Base-by-base conservation (phyloP, 495 filamentous ascomycete genomes). In the Annulohypoxylon stygium region DNA sequence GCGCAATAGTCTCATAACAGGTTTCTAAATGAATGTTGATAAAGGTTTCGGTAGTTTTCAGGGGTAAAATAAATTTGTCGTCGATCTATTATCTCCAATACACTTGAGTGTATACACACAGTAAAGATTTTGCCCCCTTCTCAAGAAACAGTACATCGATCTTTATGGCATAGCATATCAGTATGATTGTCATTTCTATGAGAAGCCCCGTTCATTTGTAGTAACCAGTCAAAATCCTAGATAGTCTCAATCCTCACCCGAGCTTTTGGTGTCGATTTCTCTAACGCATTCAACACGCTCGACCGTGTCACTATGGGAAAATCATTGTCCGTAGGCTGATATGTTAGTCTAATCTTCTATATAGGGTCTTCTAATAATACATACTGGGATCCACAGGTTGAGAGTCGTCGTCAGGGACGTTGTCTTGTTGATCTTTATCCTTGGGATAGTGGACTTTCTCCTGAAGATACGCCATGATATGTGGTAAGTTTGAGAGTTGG, bases 381-480 rank as follows among this genome's bases (percentile, higher is more conserved):
- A 0, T 43, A 73, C 70, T 5, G n/a, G 70, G 70, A 16, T 73
- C 70, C 20, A 71, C 58, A 33, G 69, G 69, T 0, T 67, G 58
- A 3, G 63, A 48, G 9, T 51, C 48, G 9, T 59, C 34, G 12
- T 14, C 2, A 12, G n/a, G 23, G 10, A 11, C 26, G 2, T 30
- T 30, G 16, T 53, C 6, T 54, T 26, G 50, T 30, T 54, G 11
- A 18, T 18, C 12, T 16, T 45, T 45, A 1, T n/a, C n/a, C 1
- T 33, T 63, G 18, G 14, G 11, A 9, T 41, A 39, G 6, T n/a
- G 37, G n/a, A 1, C 11, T 33, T 47, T 60, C 18, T 61, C 25
- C 26, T 63, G 53, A 0, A 6, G 4, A 11, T 37, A 45, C 16
- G 12, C 12, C 43, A 65, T 65, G 53, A 5, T 36, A 0, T 16